phyloP scores from a whole-genome alignment of 176 grass and related monocot genomes.

The Oryza rufipogon region DNA sequence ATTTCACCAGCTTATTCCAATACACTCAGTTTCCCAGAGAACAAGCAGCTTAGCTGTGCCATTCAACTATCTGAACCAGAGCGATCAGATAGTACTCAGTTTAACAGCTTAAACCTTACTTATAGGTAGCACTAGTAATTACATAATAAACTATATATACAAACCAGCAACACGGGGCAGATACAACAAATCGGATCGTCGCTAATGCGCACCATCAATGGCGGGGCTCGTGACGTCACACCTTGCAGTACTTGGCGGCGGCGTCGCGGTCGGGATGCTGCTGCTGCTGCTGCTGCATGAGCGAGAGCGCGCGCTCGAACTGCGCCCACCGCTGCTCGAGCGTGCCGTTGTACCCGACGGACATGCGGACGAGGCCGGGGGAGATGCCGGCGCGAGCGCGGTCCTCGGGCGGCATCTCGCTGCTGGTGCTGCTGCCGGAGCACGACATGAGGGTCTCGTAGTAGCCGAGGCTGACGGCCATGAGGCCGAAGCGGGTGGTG shows the following conservation, averaged over 20 bases:
- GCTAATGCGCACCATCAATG: background rate
- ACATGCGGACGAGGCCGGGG: conserved; percentile 81
- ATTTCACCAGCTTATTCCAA: conserved; percentile 29
- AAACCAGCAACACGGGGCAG: background rate
- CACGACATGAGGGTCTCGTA: conserved; percentile 99
- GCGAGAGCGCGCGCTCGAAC: conserved; percentile 74
- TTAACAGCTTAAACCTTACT: background rate
- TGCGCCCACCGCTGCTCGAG: conserved; percentile 92
- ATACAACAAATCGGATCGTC: background rate
- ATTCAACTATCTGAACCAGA: conserved; percentile 32
- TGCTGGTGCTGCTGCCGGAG: conserved; percentile 93
- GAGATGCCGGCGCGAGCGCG: conserved; percentile 69
- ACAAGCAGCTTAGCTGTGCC: background rate
- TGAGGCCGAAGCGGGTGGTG: conserved; percentile 93
- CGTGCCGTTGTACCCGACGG: conserved; percentile 86
- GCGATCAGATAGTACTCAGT: conserved; percentile 17
- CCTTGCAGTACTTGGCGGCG: conserved; percentile 35
- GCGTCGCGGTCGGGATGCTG: background rate
- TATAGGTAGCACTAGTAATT: background rate
- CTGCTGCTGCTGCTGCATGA: conserved; percentile 54
- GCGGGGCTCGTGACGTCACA: conserved; percentile 1
- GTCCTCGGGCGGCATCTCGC: conserved; percentile 87
- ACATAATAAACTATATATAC: background rate
- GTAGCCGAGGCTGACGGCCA: conserved; percentile 95
- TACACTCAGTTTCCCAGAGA: background rate